Evolutionary conservation across 2,329 filamentous ascomycete genomes (phyloP), one percentile per base, ranked within the genome.

Genomic region (Sporothrix inflata): DNA sequence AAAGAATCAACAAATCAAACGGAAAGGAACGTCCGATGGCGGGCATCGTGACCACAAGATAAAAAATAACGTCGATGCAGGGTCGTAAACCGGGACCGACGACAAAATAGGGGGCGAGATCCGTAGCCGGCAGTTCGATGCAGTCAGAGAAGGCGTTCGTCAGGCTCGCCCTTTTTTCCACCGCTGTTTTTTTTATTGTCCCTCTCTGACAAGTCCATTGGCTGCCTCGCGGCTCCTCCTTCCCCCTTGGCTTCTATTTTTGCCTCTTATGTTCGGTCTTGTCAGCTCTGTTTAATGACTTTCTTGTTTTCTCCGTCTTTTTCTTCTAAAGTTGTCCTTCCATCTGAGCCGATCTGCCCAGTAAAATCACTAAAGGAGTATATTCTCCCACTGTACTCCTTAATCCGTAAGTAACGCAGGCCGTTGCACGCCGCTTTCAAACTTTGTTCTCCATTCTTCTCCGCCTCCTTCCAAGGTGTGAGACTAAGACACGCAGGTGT

Each of bases 1-100:
- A n/a, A 47, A 47, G 45, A 47, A 47, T 53, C 49, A 53, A 53
- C 49, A 53, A 53, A 53, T 53, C 49, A 53, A 53, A 53, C 49
- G 49, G 49, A 53, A 53, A 53, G 21, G 21, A 53, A 53, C 49
- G 49, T 53, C 21, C 49, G 49, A 24, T 14, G 49, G 24, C 9
- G n/a, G n/a, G 8, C n/a, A 24, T 27, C 49, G 21, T 53, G 49
- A 24, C 49, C 9, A 27, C 49, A 12, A 4, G 21, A 14, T n/a
- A 11, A 27, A 53, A 27, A 24, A 24, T 1, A 47, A n/a, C n/a
- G 49, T 21, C 4, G 21, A 27, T 24, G 21, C 6, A 53, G 49
- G 1, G n/a, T 27, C 21, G 49, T 53, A 53, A 53, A 53, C 19
- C 14, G 42, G 42, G 14, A 53, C 9, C 12, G 49, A 11, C n/a